phyloP scores from a whole-genome alignment of 371 early-diverging fungal genomes.

The Dipsacomyces acuminosporus region DNA sequence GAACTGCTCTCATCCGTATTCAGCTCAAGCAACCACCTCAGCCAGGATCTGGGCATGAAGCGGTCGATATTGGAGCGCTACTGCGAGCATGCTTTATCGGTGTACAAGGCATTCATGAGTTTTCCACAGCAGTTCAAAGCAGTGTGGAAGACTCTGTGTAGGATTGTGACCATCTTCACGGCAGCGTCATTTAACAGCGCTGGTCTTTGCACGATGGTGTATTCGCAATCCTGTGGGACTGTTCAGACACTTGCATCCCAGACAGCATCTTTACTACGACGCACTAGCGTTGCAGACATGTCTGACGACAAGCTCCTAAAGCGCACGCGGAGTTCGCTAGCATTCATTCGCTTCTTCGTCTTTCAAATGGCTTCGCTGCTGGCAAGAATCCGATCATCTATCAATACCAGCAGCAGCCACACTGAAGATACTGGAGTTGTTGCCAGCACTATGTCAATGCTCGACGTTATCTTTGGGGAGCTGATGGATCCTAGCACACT shows the following conservation, averaged over 20 bases:
- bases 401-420: no score
- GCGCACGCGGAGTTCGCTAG: slow-evolving; percentile 11
- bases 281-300: not conserved
- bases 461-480: slow-evolving; percentile 20
- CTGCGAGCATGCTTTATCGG: slow-evolving; percentile 5
- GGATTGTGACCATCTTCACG: slow-evolving; percentile 10
- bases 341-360: slow-evolving; percentile 29
- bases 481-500: slow-evolving; percentile 1
- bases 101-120: slow-evolving; percentile 14
- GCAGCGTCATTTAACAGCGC: slow-evolving; percentile 14
- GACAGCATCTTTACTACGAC: not conserved
- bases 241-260: slow-evolving; percentile 13
- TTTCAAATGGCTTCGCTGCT: slow-evolving; percentile 30
- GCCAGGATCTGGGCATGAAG: slow-evolving; percentile 15
- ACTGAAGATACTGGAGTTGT: not conserved
- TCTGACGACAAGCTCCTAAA: slow-evolving; percentile 6
- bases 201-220: slow-evolving; percentile 11
- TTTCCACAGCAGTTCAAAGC: slow-evolving; percentile 28
- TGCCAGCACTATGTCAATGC: slow-evolving; percentile 11
- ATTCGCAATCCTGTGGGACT: slow-evolving; percentile 11
- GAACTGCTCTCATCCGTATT: slow-evolving; percentile 14
- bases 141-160: slow-evolving; percentile 23
- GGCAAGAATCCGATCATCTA: slow-evolving; percentile 1
- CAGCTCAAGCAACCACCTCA: slow-evolving; percentile 10
- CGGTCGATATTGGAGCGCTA: slow-evolving; percentile 20